Percentiles rank a stretch among this genome's conserved stretches.
Evolutionary conservation across 148 eudicot species (phyloP).

Genomic region (Dianthus caryophyllus): DNA sequence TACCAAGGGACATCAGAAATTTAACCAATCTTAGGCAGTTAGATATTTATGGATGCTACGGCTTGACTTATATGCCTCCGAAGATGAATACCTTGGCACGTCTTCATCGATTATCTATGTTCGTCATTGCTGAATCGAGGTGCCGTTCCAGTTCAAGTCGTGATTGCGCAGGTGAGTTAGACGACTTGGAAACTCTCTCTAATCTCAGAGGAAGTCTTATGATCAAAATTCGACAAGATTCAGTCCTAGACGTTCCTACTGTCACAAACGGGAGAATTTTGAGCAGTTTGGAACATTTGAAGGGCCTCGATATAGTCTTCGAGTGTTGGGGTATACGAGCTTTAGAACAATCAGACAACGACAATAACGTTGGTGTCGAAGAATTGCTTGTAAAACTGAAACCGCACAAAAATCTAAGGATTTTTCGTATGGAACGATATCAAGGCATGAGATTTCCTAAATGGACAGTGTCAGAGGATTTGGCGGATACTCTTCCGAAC

Average conservation of each 20-base stretch:
- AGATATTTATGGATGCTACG: background rate
- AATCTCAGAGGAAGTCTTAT: conserved; percentile 1
- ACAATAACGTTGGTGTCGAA: background rate
- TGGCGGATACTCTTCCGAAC: conserved; percentile 3
- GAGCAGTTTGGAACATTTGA: background rate
- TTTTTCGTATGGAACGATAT: conserved; percentile 1
- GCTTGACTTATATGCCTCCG: background rate
- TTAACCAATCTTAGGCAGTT: conserved; percentile 8
- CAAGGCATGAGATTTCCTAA: background rate
- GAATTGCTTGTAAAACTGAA: conserved; percentile 1
- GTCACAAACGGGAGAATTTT: background rate
- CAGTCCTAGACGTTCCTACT: background rate
- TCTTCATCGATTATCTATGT: conserved; percentile 4
- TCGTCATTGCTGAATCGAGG: background rate
- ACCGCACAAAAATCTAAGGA: background rate
- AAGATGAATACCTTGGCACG: conserved; percentile 6
- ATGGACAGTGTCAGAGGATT: background rate
- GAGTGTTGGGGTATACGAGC: background rate
- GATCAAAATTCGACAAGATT: background rate
- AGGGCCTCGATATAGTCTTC: background rate
- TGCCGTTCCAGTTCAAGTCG: background rate
- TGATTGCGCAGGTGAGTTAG: background rate
- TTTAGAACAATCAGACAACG: background rate
- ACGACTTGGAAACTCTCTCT: conserved; percentile 5
- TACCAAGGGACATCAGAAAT: conserved; percentile 6